phyloP scores from a whole-genome alignment of 495 filamentous ascomycete species.

The Penicillium silybi region DNA sequence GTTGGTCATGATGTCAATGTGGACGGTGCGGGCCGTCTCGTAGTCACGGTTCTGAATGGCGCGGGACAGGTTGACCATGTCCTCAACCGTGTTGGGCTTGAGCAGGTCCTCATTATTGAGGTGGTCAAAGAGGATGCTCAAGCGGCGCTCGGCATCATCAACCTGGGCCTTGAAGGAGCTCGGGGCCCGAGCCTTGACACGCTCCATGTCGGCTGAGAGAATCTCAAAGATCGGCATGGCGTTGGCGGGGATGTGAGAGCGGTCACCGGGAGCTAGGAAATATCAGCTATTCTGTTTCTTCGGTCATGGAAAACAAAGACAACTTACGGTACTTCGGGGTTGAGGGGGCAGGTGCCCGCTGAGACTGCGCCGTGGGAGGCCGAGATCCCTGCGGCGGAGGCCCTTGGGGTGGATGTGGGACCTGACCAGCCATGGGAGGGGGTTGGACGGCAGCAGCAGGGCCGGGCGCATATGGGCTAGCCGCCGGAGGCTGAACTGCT shows the following conservation, averaged over 20 bases:
- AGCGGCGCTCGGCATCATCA: constrained; percentile 84
- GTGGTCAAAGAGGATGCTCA: constrained; percentile 90
- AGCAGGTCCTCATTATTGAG: constrained; percentile 92
- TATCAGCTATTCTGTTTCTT: constrained; percentile 3
- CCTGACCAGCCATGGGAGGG: constrained; percentile 34
- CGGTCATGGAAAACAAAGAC: not conserved
- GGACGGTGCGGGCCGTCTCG: constrained; percentile 66
- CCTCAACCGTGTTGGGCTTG: constrained; percentile 72
- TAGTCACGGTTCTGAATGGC: constrained; percentile 71
- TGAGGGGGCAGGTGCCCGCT: constrained; percentile 39
- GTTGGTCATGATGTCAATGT: constrained; percentile 77
- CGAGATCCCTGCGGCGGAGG: constrained; percentile 39
- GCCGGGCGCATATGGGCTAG: constrained; percentile 46
- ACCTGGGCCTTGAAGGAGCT: constrained; percentile 78
- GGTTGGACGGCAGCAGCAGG: constrained; percentile 37
- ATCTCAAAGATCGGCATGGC: constrained; percentile 78
- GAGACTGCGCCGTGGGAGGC: constrained; percentile 50
- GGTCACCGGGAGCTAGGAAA: constrained; percentile 69
- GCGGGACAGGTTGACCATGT: constrained; percentile 62
- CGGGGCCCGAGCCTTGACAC: constrained; percentile 79
- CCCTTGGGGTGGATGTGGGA: constrained; percentile 42
- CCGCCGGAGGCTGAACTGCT: constrained; percentile 33
- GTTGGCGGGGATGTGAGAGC: constrained; percentile 76
- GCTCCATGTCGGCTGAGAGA: constrained; percentile 78
- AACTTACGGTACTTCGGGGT: constrained; percentile 66